Evolutionary conservation across 192 early-diverging fungal genomes (phyloP), one percentile per base, ranked within the genome.

Genomic region (Lobosporangium transversale): DNA sequence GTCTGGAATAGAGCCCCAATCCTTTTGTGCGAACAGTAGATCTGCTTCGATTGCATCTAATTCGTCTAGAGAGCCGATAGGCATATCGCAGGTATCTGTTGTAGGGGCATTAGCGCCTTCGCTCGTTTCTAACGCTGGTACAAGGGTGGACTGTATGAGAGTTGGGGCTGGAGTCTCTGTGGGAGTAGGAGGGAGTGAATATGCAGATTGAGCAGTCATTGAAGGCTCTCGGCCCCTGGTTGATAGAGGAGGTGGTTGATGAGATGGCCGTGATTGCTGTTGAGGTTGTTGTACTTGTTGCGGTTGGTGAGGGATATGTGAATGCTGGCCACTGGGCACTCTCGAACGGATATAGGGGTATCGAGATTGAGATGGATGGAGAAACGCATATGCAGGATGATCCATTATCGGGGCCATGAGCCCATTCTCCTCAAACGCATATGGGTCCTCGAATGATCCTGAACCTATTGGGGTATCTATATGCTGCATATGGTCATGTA

Each of bases 1-100:
- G 37, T 76, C 73, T 4, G 73, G 73, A 27, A 67, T 67, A 9
- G 64, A 76, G 23, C 73, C 73, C 73, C 73, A 76, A 20, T 76
- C 73, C 53, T 40, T 62, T 52, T 71, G 69, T 3, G 69, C 69
- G 20, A 71, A 63, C 6, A 71, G 44, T 5, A 71, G 54, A 40
- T 71, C 69, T 15, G 69, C 69, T 31, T 71, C 69, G 30, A 71
- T 61, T 0, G 69, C 60, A 35, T 71, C 69, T 6, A 71, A 21
- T 9, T 71, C 69, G 31, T 71, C 69, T 5, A 71, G 40, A 0
- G 60, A 71, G 23, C 53, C 59, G 27, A 71, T 63, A 24, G 67
- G 67, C 15, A 69, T 69, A 59, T 59, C 67, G 2, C 58, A 57
- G 12, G 51, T 45, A 42, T 52, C 55, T 31, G 61, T 61, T 1